phyloP scores from a whole-genome alignment of 306 rosid species.

The Amphicarpaea edgeworthii region DNA sequence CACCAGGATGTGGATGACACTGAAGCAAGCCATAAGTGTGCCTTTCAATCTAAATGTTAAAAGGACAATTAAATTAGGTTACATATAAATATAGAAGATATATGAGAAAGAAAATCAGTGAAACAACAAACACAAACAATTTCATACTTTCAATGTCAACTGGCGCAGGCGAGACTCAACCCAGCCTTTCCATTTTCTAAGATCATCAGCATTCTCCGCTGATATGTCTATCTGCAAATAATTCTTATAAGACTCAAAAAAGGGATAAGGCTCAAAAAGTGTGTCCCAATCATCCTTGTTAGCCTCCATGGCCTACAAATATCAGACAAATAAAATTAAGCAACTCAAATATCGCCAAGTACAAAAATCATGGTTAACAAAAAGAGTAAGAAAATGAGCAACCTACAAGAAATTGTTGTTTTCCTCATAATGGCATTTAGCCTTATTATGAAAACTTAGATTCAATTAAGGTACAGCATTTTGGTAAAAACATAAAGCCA shows the following conservation, averaged over 20 bases:
- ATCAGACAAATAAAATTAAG: constrained; percentile 6
- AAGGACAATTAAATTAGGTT: constrained; percentile 38
- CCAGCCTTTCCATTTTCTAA: constrained; percentile 99
- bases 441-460: not conserved
- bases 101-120: constrained; percentile 11
- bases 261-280: constrained; percentile 81
- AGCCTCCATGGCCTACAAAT: constrained; percentile 84
- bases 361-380: not conserved
- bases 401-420: constrained; percentile 15
- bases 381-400: constrained; percentile 29
- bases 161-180: constrained; percentile 96
- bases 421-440: not conserved
- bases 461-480: no score
- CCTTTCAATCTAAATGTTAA: constrained; percentile 76
- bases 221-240: constrained; percentile 83
- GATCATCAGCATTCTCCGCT: constrained; percentile 81
- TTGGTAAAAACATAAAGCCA: no score
- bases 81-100: constrained; percentile 11
- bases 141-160: constrained; percentile 81
- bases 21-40: constrained; percentile 81
- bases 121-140: constrained; percentile 27
- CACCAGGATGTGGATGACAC: constrained; percentile 95
- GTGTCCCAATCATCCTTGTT: constrained; percentile 86
- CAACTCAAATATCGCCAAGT: no score
- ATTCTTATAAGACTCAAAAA: constrained; percentile 87